Conservation (phyloP, 2,329 filamentous ascomycete genomes). For the Aspergillus ruber region DNA sequence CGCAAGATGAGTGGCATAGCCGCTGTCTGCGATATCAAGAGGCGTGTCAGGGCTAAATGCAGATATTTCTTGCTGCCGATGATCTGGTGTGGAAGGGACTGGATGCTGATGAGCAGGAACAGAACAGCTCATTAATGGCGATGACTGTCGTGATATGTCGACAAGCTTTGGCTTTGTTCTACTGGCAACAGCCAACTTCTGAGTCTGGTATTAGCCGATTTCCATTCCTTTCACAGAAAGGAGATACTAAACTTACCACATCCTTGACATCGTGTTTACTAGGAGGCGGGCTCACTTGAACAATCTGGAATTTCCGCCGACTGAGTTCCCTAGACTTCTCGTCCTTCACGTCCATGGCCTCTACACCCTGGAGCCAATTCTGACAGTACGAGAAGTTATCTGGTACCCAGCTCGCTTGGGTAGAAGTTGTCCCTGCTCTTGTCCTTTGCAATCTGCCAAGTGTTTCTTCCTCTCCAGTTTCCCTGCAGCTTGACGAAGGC, state of each 20-base stretch:
- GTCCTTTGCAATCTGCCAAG: conserved; percentile 14
- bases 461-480: not conserved
- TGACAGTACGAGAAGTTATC: conserved; percentile 33
- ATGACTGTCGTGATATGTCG: conserved; percentile 33
- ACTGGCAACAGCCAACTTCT: conserved; percentile 31
- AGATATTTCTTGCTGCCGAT: conserved; percentile 29
- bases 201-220: not conserved
- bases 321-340: conserved; percentile 22
- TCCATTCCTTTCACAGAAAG: not conserved
- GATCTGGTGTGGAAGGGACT: conserved; percentile 30
- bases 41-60: conserved; percentile 36
- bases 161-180: conserved; percentile 33
- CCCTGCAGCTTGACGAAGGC: not conserved
- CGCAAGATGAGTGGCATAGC: conserved; percentile 25
- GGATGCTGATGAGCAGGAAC: conserved; percentile 19
- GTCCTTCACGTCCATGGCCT: conserved; percentile 18
- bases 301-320: conserved; percentile 31
- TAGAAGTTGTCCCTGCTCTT: conserved; percentile 30
- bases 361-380: conserved; percentile 32
- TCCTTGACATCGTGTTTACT: not conserved
- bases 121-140: conserved; percentile 19
- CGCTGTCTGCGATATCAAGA: conserved; percentile 29
- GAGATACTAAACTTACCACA: not conserved
- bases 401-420: conserved; percentile 32
- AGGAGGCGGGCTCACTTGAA: conserved; percentile 5